These are phyloP conservation scores for Cicer chorassanicum DNA, from an alignment of 306 rosid species.

Conservation along the genomic window DNA sequence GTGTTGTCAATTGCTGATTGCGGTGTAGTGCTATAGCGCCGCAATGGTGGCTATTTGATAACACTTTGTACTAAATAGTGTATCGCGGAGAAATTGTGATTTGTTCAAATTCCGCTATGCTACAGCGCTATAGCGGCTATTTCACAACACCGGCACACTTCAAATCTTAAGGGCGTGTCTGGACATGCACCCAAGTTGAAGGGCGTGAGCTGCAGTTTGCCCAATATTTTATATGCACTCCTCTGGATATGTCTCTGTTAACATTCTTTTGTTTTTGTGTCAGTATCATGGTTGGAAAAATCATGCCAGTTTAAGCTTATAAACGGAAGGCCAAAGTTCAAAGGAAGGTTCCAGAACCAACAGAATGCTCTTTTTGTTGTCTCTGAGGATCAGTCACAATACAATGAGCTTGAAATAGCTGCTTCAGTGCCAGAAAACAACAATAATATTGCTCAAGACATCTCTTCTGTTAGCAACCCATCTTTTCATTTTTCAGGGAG, in stretches of 20 bases:
- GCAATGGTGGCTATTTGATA: no score
- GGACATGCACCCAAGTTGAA: constrained; percentile 11
- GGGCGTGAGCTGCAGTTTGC: constrained; percentile 8
- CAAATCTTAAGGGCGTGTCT: constrained; percentile 20
- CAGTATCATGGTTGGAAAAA: constrained; percentile 52
- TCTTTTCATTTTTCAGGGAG: constrained; percentile 54
- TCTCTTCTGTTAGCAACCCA: constrained; percentile 52
- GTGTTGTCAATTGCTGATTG: no score
- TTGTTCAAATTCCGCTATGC: no score
- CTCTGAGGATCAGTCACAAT: constrained; percentile 69
- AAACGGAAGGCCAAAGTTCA: constrained; percentile 52
- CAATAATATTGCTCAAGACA: constrained; percentile 45
- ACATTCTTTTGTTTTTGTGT: constrained; percentile 38
- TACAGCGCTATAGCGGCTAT: no score
- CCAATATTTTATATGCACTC: constrained; percentile 18
- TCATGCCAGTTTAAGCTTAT: constrained; percentile 55
- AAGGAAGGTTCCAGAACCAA: constrained; percentile 54
- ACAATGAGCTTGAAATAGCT: constrained; percentile 53
- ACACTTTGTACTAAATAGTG: no score
- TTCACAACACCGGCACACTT: background rate
- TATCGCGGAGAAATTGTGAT: no score
- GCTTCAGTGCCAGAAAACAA: constrained; percentile 55
- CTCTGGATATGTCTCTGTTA: constrained; percentile 42
- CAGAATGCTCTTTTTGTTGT: constrained; percentile 60
- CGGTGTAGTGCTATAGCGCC: no score